These are phyloP conservation scores for Avena sativa DNA, from an alignment of 176 grass and related monocot species.

Conservation along the genomic window DNA sequence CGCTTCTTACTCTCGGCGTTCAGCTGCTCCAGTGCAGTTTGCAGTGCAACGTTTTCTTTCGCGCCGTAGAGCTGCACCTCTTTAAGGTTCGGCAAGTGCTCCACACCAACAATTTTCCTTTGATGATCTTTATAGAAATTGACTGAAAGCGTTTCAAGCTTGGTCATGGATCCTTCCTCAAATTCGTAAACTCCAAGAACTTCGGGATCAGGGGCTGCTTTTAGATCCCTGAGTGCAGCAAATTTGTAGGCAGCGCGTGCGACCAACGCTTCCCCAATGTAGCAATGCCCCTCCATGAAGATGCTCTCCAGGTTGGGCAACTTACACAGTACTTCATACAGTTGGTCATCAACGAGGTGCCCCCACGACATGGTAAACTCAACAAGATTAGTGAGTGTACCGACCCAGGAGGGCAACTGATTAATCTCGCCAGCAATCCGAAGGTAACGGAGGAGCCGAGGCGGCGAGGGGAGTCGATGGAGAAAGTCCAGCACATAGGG, in stretches of 20 bases:
- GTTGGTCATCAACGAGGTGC: neutral
- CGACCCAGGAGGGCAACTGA: neutral
- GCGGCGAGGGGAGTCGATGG: neutral
- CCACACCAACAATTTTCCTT: no score
- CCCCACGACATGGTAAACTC: neutral
- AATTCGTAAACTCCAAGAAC: neutral
- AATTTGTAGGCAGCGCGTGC: neutral
- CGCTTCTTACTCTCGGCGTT: no score
- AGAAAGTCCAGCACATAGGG: neutral
- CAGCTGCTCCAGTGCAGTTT: no score
- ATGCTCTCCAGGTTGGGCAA: conserved; percentile 12
- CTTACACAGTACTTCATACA: neutral
- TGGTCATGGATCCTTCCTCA: conserved; percentile 7
- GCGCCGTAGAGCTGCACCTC: no score
- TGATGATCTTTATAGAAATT: no score
- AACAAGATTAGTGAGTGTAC: neutral
- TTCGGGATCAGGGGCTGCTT: neutral
- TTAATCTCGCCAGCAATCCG: neutral
- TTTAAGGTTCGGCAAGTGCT: no score
- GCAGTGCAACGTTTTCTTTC: no score
- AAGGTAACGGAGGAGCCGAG: neutral
- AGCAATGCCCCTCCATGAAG: no score
- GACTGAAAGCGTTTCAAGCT: neutral
- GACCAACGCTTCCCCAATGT: neutral
- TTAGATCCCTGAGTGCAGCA: no score